phyloP scores from a whole-genome alignment of 768 basidiomycete species.

The Phylloporus sp. region DNA sequence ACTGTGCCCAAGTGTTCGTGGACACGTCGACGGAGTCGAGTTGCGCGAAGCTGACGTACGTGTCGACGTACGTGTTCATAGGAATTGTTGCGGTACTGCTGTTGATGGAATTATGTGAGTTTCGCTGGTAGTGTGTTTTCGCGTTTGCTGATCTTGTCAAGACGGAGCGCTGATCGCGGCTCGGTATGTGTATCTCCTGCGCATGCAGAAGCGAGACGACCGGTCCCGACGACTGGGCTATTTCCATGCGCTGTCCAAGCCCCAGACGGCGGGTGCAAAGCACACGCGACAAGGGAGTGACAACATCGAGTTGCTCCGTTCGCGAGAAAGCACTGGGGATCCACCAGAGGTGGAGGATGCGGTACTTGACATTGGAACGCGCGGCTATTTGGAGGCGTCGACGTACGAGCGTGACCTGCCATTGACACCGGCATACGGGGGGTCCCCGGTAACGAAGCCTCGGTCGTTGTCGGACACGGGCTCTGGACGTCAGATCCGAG shows the following conservation, averaged over 20 bases:
- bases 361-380: conserved; percentile 22
- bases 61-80: conserved; percentile 44
- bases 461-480: conserved; percentile 7
- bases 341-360: conserved; percentile 9
- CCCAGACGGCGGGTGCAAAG: neutral
- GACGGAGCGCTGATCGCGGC: conserved; percentile 51
- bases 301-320: conserved; percentile 25
- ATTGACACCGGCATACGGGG: neutral
- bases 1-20: conserved; percentile 44
- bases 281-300: conserved; percentile 27
- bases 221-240: conserved; percentile 32
- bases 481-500: conserved; percentile 20
- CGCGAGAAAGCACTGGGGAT: conserved; percentile 10
- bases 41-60: conserved; percentile 40
- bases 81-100: conserved; percentile 42
- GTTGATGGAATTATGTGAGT: conserved; percentile 54
- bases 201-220: conserved; percentile 43
- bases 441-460: conserved; percentile 6
- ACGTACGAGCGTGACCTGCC: conserved; percentile 17
- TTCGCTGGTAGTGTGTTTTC: neutral
- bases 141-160: conserved; percentile 19
- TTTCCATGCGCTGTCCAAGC: conserved; percentile 26
- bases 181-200: conserved; percentile 49
- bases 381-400: conserved; percentile 13
- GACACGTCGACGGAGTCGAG: conserved; percentile 38